These are phyloP conservation scores for Aspergillus udagawae DNA, from an alignment of 2,329 filamentous ascomycete species.

Conservation along the genomic window DNA sequence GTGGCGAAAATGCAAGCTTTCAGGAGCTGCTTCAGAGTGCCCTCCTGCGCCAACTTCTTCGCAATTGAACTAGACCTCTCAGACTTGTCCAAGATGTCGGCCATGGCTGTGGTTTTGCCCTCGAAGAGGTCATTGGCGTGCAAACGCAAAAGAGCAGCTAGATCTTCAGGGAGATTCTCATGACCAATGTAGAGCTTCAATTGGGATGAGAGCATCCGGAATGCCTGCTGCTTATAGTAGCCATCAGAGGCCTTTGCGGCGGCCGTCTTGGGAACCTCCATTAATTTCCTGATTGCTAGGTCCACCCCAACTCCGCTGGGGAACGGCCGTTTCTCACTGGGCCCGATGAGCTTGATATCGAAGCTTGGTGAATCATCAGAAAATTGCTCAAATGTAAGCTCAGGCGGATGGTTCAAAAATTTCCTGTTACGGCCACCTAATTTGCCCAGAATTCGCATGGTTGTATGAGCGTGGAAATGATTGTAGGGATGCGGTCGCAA, in stretches of 20 bases:
- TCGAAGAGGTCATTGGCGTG: slow-evolving; percentile 81
- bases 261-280: slow-evolving; percentile 66
- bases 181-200: slow-evolving; percentile 85
- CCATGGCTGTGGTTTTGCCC: slow-evolving; percentile 67
- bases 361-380: slow-evolving; percentile 86
- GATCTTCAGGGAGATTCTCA: slow-evolving; percentile 84
- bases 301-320: slow-evolving; percentile 83
- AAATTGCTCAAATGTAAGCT: slow-evolving; percentile 77
- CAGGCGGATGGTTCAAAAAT: slow-evolving; percentile 84
- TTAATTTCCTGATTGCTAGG: slow-evolving; percentile 79
- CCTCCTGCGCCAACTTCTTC: slow-evolving; percentile 83
- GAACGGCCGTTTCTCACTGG: slow-evolving; percentile 83
- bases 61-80: slow-evolving; percentile 77
- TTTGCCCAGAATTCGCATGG: slow-evolving; percentile 95
- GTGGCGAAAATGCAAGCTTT: slow-evolving; percentile 85
- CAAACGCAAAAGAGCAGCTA: slow-evolving; percentile 76
- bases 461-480: slow-evolving; percentile 96
- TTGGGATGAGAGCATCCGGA: slow-evolving; percentile 81
- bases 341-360: slow-evolving; percentile 83
- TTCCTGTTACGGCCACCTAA: slow-evolving; percentile 92
- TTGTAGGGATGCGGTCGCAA: slow-evolving; percentile 90
- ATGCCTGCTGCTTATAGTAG: slow-evolving; percentile 90
- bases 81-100: slow-evolving; percentile 65
- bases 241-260: slow-evolving; percentile 62
- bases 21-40: slow-evolving; percentile 76